These are phyloP conservation scores for Fusarium vanettenii DNA, from an alignment of 2,329 filamentous ascomycete genomes.

Conservation along the genomic window DNA sequence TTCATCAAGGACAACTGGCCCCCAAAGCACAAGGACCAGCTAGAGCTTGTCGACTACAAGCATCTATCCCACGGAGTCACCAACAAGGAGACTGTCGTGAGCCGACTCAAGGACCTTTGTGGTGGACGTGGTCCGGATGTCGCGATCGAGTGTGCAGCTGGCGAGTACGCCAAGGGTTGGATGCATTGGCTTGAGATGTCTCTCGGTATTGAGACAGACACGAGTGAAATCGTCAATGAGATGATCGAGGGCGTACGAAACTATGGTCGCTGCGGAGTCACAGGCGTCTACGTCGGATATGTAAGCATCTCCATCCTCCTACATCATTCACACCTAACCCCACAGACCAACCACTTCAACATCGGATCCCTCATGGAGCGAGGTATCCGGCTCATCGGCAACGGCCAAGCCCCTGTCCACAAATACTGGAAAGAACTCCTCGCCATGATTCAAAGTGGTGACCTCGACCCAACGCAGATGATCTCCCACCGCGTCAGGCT, in stretches of 20 bases:
- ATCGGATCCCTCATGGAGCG: constrained; percentile 87
- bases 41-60: constrained; percentile 78
- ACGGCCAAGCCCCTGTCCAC: constrained; percentile 78
- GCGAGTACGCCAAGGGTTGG: constrained; percentile 72
- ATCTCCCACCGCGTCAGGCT: constrained; percentile 81
- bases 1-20: constrained; percentile 73
- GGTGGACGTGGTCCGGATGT: constrained; percentile 80
- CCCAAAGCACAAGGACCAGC: constrained; percentile 58
- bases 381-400: constrained; percentile 81
- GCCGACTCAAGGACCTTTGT: constrained; percentile 78
- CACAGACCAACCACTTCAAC: constrained; percentile 67
- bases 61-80: constrained; percentile 68
- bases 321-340: background rate
- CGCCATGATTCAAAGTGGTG: constrained; percentile 71
- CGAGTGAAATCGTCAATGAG: constrained; percentile 83
- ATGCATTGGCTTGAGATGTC: constrained; percentile 68
- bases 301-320: constrained; percentile 50
- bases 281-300: constrained; percentile 74
- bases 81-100: constrained; percentile 72
- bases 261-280: constrained; percentile 80
- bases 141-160: constrained; percentile 73
- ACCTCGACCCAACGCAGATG: constrained; percentile 83
- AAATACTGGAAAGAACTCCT: constrained; percentile 87
- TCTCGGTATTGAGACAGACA: constrained; percentile 83
- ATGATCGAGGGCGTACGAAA: constrained; percentile 80